A percentile compares a stretch with the other conserved stretches of the same genome.
Conservation (phyloP, 2,329 filamentous ascomycete genomes). For the Penicillium sp. region DNA sequence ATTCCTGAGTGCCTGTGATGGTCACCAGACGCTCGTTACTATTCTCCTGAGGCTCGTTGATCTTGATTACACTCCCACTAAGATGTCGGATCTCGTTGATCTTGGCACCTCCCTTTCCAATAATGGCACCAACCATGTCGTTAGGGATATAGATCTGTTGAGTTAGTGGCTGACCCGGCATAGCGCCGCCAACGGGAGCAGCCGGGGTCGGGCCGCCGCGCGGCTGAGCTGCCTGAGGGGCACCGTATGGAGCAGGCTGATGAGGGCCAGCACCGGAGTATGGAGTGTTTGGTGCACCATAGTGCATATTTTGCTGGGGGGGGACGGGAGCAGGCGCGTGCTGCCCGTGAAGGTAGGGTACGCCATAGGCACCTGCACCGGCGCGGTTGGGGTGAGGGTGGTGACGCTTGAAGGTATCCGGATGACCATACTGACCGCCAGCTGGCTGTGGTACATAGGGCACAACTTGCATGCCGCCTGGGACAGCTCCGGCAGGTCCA, state of each 20-base stretch:
- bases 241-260: constrained; percentile 72
- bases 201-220: constrained; percentile 71
- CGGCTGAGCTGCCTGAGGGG: constrained; percentile 62
- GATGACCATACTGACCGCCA: constrained; percentile 88
- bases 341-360: constrained; percentile 74
- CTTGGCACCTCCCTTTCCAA: constrained; percentile 97
- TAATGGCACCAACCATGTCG: constrained; percentile 99
- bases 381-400: constrained; percentile 76
- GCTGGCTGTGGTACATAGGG: constrained; percentile 94
- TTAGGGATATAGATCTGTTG: constrained; percentile 99
- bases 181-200: constrained; percentile 71
- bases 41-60: constrained; percentile 98
- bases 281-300: constrained; percentile 73
- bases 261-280: constrained; percentile 83
- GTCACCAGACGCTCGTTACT: constrained; percentile 98
- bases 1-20: constrained; percentile 96
- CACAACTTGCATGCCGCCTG: constrained; percentile 98
- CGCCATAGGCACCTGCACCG: constrained; percentile 72
- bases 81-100: constrained; percentile 99
- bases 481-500: constrained; percentile 88
- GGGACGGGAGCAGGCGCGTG: constrained; percentile 57
- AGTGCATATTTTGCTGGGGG: constrained; percentile 77
- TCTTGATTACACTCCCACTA: constrained; percentile 98
- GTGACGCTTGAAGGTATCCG: constrained; percentile 80
- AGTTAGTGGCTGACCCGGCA: constrained; percentile 83